Percentiles rank a stretch among this genome's conserved stretches.
Evolutionary conservation across 495 filamentous ascomycete genomes (phyloP).

Genomic region (Acidomyces sp.): DNA sequence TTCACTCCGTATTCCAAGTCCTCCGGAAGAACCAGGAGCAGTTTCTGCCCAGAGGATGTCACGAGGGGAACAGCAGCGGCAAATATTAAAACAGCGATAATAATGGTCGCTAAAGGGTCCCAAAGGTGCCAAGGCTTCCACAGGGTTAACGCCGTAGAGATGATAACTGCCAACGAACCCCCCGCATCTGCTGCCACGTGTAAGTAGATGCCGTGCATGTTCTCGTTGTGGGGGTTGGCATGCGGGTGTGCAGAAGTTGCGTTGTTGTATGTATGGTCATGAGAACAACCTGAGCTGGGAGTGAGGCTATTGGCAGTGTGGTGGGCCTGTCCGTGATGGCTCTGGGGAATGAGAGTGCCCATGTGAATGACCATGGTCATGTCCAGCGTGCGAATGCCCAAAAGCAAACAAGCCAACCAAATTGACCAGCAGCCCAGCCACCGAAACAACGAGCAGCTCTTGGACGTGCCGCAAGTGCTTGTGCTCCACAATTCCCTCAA

Average conservation of each 20-base stretch:
- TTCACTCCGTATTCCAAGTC: conserved; percentile 81
- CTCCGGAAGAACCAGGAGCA: conserved; percentile 73
- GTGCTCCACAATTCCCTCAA: conserved; percentile 71
- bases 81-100: conserved; percentile 89
- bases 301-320: conserved; percentile 1
- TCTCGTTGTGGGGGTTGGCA: conserved; percentile 70
- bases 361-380: conserved; percentile 40
- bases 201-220: conserved; percentile 98
- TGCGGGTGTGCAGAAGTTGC: conserved; percentile 3
- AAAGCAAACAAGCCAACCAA: conserved; percentile 84
- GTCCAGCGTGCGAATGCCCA: conserved; percentile 47
- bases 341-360: conserved; percentile 32
- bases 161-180: conserved; percentile 85
- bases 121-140: conserved; percentile 84
- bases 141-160: conserved; percentile 77
- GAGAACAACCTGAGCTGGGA: too few species aligned
- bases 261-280: conserved; percentile 17
- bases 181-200: conserved; percentile 93
- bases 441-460: conserved; percentile 78
- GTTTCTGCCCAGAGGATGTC: conserved; percentile 60
- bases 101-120: conserved; percentile 84
- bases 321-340: conserved; percentile 16
- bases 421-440: conserved; percentile 75
- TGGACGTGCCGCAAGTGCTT: conserved; percentile 68
- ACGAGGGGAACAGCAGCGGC: conserved; percentile 79